A percentile compares a stretch with the other conserved stretches of the same genome.
Conservation (phyloP, 495 filamentous ascomycete species). For the Lophium mytilinum region DNA sequence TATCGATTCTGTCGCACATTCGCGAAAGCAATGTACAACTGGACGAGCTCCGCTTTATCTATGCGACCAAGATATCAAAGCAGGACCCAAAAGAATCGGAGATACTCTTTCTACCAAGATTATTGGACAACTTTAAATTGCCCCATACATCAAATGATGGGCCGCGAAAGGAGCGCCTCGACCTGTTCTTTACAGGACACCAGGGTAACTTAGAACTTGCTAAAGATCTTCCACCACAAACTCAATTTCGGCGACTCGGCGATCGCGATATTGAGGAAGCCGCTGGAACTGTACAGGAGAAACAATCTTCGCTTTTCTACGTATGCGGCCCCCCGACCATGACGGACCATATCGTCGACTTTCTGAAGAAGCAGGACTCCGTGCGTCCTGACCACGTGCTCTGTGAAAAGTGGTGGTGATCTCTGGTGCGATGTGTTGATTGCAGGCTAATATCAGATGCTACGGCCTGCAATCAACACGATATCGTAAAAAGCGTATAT, state of each 20-base stretch:
- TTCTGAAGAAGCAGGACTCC: conserved; percentile 41
- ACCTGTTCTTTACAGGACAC: conserved; percentile 22
- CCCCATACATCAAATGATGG: not conserved
- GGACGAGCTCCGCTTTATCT: conserved; percentile 28
- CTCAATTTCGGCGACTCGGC: not conserved
- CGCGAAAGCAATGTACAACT: conserved; percentile 18
- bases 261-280: not conserved
- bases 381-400: conserved; percentile 53
- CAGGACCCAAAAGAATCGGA: not conserved
- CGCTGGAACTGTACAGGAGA: conserved; percentile 21
- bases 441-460: not conserved
- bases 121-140: conserved; percentile 19
- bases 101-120: conserved; percentile 31
- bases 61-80: conserved; percentile 26
- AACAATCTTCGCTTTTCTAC: conserved; percentile 54
- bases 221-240: not conserved
- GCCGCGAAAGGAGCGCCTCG: not conserved
- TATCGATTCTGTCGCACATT: conserved; percentile 35
- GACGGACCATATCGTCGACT: conserved; percentile 70
- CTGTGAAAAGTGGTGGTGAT: conserved; percentile 84
- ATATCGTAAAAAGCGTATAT: not conserved
- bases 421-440: no score
- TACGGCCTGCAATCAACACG: not conserved
- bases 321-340: conserved; percentile 72
- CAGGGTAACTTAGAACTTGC: not conserved